These are phyloP conservation scores for Citeromyces nyonsensis DNA, from an alignment of 805 yeast genomes.

Conservation along the genomic window DNA sequence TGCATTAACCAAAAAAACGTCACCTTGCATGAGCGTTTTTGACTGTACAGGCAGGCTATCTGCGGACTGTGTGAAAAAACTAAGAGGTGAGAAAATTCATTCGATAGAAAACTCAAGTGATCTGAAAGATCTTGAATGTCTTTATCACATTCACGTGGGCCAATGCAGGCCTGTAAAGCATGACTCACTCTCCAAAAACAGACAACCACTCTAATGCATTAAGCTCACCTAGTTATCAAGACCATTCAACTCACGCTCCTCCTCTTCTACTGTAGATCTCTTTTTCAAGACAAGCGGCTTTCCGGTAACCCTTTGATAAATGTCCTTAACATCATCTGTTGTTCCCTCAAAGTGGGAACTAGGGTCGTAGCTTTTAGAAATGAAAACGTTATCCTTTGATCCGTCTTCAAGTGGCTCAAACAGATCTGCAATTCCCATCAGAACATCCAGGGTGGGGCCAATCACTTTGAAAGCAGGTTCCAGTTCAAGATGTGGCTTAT, in stretches of 20 bases:
- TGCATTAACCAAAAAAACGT: too few relatives aligned
- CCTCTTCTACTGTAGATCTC: conserved; percentile 55
- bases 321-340: conserved; percentile 92
- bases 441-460: conserved; percentile 66
- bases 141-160: too few relatives aligned
- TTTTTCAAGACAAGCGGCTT: conserved; percentile 79
- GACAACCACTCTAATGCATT: too few relatives aligned
- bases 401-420: conserved; percentile 86
- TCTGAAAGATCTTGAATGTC: too few relatives aligned
- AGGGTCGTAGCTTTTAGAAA: conserved; percentile 86
- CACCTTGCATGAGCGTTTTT: too few relatives aligned
- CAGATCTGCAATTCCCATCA: conserved; percentile 88
- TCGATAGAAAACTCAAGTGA: too few relatives aligned
- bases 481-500: conserved; percentile 79
- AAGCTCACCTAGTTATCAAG: not conserved
- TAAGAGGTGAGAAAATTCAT: too few relatives aligned
- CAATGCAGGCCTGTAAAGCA: too few relatives aligned
- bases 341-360: conserved; percentile 91
- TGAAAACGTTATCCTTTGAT: conserved; percentile 55
- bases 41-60: too few relatives aligned
- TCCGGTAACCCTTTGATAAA: conserved; percentile 84
- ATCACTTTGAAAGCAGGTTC: conserved; percentile 88
- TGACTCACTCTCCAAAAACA: too few relatives aligned
- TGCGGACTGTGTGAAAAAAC: too few relatives aligned
- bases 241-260: conserved; percentile 20